These are phyloP conservation scores for Microcyclospora pomicola DNA, from an alignment of 2,329 filamentous ascomycete species.

Conservation along the genomic window DNA sequence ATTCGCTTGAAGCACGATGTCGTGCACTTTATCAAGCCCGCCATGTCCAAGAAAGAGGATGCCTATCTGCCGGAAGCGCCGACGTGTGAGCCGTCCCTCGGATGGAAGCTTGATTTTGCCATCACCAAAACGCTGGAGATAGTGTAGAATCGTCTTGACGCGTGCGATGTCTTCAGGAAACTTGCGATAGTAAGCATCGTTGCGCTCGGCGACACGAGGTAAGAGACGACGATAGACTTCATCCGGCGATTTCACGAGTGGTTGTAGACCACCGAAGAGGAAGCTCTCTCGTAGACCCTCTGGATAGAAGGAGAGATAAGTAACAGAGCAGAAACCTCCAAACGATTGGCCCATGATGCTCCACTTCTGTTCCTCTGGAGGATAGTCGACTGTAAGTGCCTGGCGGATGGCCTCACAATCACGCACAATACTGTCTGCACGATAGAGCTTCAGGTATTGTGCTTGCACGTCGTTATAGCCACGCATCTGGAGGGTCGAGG, in stretches of 20 bases:
- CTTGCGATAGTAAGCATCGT: slow-evolving; percentile 67
- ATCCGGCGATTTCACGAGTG: slow-evolving; percentile 56
- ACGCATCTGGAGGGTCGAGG: slow-evolving; percentile 52
- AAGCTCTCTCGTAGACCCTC: slow-evolving; percentile 70
- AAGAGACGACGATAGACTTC: slow-evolving; percentile 64
- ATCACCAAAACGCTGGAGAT: slow-evolving; percentile 44
- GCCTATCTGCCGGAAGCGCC: slow-evolving; percentile 64
- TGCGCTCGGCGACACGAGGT: slow-evolving; percentile 54
- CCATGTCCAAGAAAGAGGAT: slow-evolving; percentile 67
- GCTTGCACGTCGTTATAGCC: slow-evolving; percentile 55
- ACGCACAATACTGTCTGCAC: slow-evolving; percentile 78
- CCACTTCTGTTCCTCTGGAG: slow-evolving; percentile 62
- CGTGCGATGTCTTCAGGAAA: slow-evolving; percentile 64
- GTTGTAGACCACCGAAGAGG: slow-evolving; percentile 69
- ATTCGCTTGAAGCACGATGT: slow-evolving; percentile 54
- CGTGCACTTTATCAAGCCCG: slow-evolving; percentile 61
- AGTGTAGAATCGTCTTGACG: slow-evolving; percentile 51
- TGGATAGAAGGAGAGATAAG: slow-evolving; percentile 69
- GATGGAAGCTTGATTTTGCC: slow-evolving; percentile 53
- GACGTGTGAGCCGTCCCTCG: slow-evolving; percentile 58
- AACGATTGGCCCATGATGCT: slow-evolving; percentile 82
- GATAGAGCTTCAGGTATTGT: slow-evolving; percentile 68
- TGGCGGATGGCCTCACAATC: slow-evolving; percentile 78
- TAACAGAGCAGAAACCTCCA: slow-evolving; percentile 73
- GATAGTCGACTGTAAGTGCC: slow-evolving; percentile 56